Evolutionary conservation across 2,329 filamentous ascomycete genomes (phyloP).

Genomic region (Ophiocordyceps camponoti-floridani): DNA sequence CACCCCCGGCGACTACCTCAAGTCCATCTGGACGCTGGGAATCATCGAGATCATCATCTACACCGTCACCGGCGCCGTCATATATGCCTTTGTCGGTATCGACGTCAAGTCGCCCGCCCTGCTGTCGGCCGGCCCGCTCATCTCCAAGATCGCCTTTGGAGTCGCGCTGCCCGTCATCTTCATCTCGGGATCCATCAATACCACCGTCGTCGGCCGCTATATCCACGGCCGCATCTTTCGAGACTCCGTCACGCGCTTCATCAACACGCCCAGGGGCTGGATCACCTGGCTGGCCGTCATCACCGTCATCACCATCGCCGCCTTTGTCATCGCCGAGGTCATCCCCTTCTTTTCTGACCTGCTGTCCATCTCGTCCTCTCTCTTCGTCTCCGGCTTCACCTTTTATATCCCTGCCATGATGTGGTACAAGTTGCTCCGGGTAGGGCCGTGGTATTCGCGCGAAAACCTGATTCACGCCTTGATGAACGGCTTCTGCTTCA

Average conservation of each 20-base stretch:
- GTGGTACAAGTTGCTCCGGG: conserved; percentile 18
- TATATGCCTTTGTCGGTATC: conserved; percentile 51
- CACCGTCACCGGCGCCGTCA: conserved; percentile 44
- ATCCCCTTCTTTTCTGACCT: conserved; percentile 56
- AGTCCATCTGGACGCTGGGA: conserved; percentile 44
- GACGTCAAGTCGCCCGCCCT: conserved; percentile 49
- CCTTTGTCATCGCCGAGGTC: conserved; percentile 53
- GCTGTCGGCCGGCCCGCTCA: conserved; percentile 37
- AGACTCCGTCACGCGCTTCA: conserved; percentile 22
- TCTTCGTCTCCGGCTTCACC: conserved; percentile 24
- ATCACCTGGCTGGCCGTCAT: conserved; percentile 40
- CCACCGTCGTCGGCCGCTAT: conserved; percentile 25
- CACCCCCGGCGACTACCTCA: conserved; percentile 25
- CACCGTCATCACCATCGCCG: conserved; percentile 36
- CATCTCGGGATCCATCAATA: conserved; percentile 56
- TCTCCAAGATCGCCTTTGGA: conserved; percentile 52
- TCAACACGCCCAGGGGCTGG: conserved; percentile 31
- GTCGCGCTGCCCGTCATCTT: conserved; percentile 56
- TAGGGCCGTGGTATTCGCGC: conserved; percentile 9
- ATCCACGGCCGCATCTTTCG: conserved; percentile 26
- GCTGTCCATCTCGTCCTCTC: conserved; percentile 30
- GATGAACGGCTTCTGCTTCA: conserved; percentile 8
- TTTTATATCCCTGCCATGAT: conserved; percentile 21
- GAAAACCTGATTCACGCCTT: conserved; percentile 9
- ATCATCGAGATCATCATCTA: conserved; percentile 46